phyloP scores from a whole-genome alignment of 2,329 filamentous ascomycete genomes.

The Aspergillus tamarii region DNA sequence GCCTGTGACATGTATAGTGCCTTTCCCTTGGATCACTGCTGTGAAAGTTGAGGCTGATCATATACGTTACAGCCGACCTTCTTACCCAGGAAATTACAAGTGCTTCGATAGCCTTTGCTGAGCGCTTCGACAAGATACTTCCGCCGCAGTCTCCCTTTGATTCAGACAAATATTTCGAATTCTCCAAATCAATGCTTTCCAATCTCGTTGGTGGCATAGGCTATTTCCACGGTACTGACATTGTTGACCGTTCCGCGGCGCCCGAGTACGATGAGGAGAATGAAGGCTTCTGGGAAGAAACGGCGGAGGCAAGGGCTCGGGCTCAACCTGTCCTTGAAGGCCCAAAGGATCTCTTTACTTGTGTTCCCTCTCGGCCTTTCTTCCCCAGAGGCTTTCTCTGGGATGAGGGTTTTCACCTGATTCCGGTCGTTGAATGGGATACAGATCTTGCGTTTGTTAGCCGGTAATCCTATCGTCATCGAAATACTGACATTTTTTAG shows the following conservation, averaged over 20 bases:
- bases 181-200: constrained; percentile 89
- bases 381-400: constrained; percentile 96
- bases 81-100: constrained; percentile 71
- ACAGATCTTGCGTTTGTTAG: constrained; percentile 70
- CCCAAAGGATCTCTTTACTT: constrained; percentile 86
- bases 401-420: constrained; percentile 96
- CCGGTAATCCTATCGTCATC: not conserved
- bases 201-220: constrained; percentile 93
- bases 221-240: constrained; percentile 86
- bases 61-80: constrained; percentile 53
- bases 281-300: constrained; percentile 93
- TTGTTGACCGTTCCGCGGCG: constrained; percentile 91
- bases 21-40: not conserved
- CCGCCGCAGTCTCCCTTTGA: constrained; percentile 76
- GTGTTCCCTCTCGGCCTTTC: constrained; percentile 89
- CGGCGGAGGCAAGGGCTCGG: constrained; percentile 74
- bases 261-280: constrained; percentile 92
- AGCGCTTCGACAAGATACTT: constrained; percentile 74
- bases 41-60: not conserved
- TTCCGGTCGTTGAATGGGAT: constrained; percentile 93
- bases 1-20: constrained; percentile 53
- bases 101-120: constrained; percentile 69
- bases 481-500: constrained; percentile 35
- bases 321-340: constrained; percentile 73
- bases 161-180: constrained; percentile 71